These are phyloP conservation scores for Herpotrichia juniperi DNA, from an alignment of 2,329 filamentous ascomycete species.

Conservation along the genomic window DNA sequence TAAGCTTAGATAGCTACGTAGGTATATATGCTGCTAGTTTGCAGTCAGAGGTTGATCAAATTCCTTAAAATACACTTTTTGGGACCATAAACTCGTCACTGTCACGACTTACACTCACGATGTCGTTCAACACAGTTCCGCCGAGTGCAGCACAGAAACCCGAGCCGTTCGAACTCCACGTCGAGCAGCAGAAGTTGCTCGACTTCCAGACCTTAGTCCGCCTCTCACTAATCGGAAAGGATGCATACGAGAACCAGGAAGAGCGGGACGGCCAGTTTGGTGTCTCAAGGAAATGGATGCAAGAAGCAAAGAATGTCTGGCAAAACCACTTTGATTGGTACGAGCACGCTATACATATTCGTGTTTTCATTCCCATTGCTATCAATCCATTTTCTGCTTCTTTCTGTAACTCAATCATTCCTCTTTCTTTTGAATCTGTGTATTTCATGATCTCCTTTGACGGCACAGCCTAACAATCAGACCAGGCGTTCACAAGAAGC, in stretches of 20 bases:
- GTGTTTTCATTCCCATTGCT: not conserved
- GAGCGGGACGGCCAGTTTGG: constrained; percentile 35
- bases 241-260: constrained; percentile 34
- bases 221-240: constrained; percentile 36
- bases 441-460: too few relatives aligned
- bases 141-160: constrained; percentile 2
- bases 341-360: not conserved
- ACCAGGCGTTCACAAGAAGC: constrained; percentile 47
- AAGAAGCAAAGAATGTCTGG: constrained; percentile 37
- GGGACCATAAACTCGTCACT: too few relatives aligned
- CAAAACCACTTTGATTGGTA: constrained; percentile 43
- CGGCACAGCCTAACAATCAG: not conserved
- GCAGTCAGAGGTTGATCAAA: too few relatives aligned
- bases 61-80: too few relatives aligned
- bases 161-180: constrained; percentile 28
- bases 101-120: not conserved
- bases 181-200: constrained; percentile 34
- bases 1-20: too few relatives aligned
- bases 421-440: too few relatives aligned
- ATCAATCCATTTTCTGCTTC: not conserved
- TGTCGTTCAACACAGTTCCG: constrained; percentile 1
- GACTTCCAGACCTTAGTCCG: constrained; percentile 36
- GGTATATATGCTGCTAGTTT: too few relatives aligned
- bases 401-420: too few relatives aligned
- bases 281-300: constrained; percentile 38